Evolutionary conservation across 108 stramenopile species (phyloP).

Genomic region (Licmophora abbreviata): DNA sequence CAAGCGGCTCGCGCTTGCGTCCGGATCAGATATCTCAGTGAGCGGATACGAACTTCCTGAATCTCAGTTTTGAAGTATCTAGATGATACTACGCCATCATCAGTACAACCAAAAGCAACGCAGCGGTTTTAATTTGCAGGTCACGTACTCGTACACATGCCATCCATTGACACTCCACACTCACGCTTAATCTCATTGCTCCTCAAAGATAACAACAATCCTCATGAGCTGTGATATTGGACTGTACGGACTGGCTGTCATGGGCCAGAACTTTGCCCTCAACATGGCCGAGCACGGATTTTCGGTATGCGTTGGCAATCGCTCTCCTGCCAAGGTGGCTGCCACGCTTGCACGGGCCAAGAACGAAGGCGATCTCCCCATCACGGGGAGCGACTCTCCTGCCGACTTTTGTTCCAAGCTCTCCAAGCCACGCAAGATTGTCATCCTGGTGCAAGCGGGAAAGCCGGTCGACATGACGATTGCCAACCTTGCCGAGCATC

Average conservation of each 20-base stretch:
- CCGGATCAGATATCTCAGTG: too few relatives aligned
- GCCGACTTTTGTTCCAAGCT: slow-evolving; percentile 69
- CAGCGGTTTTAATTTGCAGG: too few relatives aligned
- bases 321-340: slow-evolving; percentile 88
- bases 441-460: slow-evolving; percentile 95
- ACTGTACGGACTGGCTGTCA: slow-evolving; percentile 95
- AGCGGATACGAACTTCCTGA: too few relatives aligned
- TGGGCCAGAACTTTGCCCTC: slow-evolving; percentile 99
- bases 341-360: slow-evolving; percentile 91
- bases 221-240: slow-evolving; percentile 85
- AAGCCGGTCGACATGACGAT: slow-evolving; percentile 94
- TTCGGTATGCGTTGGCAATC: slow-evolving; percentile 90
- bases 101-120: too few relatives aligned
- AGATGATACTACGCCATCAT: too few relatives aligned
- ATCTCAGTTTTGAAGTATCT: too few relatives aligned
- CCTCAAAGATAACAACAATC: background rate
- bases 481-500: slow-evolving; percentile 51
- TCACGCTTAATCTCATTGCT: too few relatives aligned
- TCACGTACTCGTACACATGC: too few relatives aligned
- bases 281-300: slow-evolving; percentile 96
- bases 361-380: slow-evolving; percentile 84
- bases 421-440: slow-evolving; percentile 87
- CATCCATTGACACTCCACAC: too few relatives aligned
- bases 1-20: too few relatives aligned
- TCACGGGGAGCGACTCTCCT: slow-evolving; percentile 65